Conservation (phyloP, 1,284 basidiomycete genomes). For the Tetrapyrgos nigripes region DNA sequence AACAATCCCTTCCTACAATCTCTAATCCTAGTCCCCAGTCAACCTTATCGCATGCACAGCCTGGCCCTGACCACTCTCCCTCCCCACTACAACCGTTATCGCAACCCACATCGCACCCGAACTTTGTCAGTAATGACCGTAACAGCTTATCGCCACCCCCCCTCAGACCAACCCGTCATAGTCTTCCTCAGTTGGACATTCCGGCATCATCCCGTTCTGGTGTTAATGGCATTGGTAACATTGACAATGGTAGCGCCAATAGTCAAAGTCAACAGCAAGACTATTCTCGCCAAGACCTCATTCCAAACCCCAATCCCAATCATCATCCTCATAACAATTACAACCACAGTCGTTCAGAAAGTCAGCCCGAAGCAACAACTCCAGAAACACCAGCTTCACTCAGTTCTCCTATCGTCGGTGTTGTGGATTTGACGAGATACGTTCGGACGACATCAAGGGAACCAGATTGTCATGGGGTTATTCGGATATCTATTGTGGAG, state of each 20-base stretch:
- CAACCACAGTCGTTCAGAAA: not conserved
- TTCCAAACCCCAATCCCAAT: not conserved
- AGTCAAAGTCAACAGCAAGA: not conserved
- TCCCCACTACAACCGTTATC: not conserved
- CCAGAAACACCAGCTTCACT: constrained; percentile 10
- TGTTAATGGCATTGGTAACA: too few relatives aligned
- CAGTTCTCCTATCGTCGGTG: constrained; percentile 13
- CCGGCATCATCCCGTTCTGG: not conserved
- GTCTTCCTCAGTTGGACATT: constrained; percentile 11
- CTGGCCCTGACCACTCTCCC: too few relatives aligned
- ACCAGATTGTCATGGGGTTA: constrained; percentile 14
- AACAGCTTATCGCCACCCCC: not conserved
- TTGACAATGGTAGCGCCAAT: not conserved
- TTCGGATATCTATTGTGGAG: constrained; percentile 16
- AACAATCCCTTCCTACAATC: too few relatives aligned
- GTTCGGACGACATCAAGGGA: constrained; percentile 4
- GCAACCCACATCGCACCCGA: not conserved
- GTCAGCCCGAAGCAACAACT: not conserved
- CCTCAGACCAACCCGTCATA: constrained; percentile 5
- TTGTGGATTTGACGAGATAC: constrained; percentile 13
- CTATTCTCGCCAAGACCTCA: not conserved
- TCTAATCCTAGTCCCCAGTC: too few relatives aligned
- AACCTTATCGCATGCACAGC: too few relatives aligned
- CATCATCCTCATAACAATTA: not conserved
- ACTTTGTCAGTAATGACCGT: not conserved